phyloP scores from a whole-genome alignment of 495 filamentous ascomycete species.

The Endocarpon pusillum region DNA sequence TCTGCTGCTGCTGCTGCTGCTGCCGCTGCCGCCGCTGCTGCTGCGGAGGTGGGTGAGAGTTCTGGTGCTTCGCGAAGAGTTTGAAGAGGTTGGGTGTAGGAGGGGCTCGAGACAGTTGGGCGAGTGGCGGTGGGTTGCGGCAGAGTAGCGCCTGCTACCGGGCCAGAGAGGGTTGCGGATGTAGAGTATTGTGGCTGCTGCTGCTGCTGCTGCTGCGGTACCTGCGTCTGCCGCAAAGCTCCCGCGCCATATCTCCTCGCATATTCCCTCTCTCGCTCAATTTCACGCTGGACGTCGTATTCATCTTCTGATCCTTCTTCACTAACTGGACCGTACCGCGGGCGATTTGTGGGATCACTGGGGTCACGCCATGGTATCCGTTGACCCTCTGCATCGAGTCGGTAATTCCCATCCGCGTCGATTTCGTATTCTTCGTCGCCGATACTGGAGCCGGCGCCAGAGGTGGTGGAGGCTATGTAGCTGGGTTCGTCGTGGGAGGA shows the following conservation, averaged over 20 bases:
- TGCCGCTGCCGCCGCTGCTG: slow-evolving; percentile 14
- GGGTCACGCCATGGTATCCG: slow-evolving; percentile 22
- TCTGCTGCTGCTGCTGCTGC: slow-evolving; percentile 22
- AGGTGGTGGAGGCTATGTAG: slow-evolving; percentile 26
- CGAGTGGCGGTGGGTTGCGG: too few species aligned
- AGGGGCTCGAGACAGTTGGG: too few species aligned
- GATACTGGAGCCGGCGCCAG: slow-evolving; percentile 26
- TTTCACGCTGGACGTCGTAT: slow-evolving; percentile 31
- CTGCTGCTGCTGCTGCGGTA: slow-evolving; percentile 16
- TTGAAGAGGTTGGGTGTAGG: too few species aligned
- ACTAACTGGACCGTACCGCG: neutral
- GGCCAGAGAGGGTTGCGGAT: slow-evolving; percentile 35
- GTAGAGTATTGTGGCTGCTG: slow-evolving; percentile 15
- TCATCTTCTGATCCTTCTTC: slow-evolving; percentile 31
- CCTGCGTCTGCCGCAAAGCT: neutral
- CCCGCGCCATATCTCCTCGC: slow-evolving; percentile 25
- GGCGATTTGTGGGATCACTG: too few species aligned
- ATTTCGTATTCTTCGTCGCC: slow-evolving; percentile 40
- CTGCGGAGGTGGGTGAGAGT: slow-evolving; percentile 16
- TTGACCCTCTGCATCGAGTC: slow-evolving; percentile 26
- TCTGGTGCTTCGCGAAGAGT: slow-evolving; percentile 4
- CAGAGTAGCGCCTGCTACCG: too few species aligned
- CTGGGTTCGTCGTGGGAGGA: slow-evolving; percentile 31
- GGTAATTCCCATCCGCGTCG: slow-evolving; percentile 28
- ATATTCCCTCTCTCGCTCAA: slow-evolving; percentile 29